These are phyloP conservation scores for Vitis rotundifolia DNA, from an alignment of 164 flowering plant species.

Conservation along the genomic window DNA sequence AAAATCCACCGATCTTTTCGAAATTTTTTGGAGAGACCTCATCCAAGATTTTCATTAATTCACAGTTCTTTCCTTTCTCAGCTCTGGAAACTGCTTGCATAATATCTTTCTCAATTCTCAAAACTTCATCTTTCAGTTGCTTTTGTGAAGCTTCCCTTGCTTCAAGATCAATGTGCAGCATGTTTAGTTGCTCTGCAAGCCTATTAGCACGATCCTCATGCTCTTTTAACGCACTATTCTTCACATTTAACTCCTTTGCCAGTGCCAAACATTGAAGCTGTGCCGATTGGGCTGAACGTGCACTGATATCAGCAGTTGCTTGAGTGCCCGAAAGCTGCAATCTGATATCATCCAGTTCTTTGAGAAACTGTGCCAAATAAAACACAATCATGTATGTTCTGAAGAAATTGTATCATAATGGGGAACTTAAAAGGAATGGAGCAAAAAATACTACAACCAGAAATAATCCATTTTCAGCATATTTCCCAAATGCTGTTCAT, in stretches of 20 bases:
- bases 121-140: constrained; percentile 82
- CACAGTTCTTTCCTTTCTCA: constrained; percentile 68
- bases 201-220: constrained; percentile 72
- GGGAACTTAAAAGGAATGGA: not conserved
- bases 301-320: constrained; percentile 80
- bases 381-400: not conserved
- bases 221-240: constrained; percentile 56
- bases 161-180: constrained; percentile 76
- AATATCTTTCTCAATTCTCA: constrained; percentile 76
- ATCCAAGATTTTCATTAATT: constrained; percentile 62
- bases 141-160: constrained; percentile 77
- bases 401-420: not conserved
- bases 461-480: no score
- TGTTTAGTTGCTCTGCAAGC: constrained; percentile 75
- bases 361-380: constrained; percentile 48
- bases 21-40: constrained; percentile 77
- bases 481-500: no score
- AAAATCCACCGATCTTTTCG: constrained; percentile 70
- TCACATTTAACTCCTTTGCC: constrained; percentile 69
- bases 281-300: constrained; percentile 72
- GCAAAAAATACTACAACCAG: not conserved
- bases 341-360: constrained; percentile 64
- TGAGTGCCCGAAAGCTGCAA: constrained; percentile 56
- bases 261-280: constrained; percentile 66
- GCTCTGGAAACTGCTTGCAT: constrained; percentile 71